Conservation (phyloP, 306 rosid species). For the Cicer chorassanicum region DNA sequence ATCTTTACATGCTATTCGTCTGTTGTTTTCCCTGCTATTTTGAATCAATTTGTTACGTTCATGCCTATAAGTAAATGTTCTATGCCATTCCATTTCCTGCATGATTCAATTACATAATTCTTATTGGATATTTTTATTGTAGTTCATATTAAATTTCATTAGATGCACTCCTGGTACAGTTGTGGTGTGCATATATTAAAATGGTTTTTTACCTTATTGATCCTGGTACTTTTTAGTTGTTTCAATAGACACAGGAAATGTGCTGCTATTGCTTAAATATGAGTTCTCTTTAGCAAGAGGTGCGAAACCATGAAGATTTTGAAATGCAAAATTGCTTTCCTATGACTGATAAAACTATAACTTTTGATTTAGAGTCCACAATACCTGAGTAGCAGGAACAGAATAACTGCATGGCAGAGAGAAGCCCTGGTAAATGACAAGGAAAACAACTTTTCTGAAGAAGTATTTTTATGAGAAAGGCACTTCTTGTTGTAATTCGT, state of each 20-base stretch:
- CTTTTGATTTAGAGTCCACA: constrained; percentile 29
- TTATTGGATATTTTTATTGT: not conserved
- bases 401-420: constrained; percentile 38
- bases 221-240: not conserved
- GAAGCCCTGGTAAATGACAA: constrained; percentile 37
- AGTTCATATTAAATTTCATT: constrained; percentile 11
- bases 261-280: constrained; percentile 2
- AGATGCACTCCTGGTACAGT: constrained; percentile 6
- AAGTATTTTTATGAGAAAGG: constrained; percentile 25
- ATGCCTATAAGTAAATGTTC: not conserved
- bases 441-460: constrained; percentile 17
- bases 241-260: not conserved
- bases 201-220: not conserved
- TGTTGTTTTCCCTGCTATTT: constrained; percentile 29
- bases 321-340: not conserved
- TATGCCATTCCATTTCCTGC: constrained; percentile 5
- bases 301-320: not conserved
- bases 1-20: constrained; percentile 1
- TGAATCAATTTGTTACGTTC: not conserved
- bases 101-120: not conserved
- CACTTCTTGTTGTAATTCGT: not conserved
- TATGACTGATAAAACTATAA: constrained; percentile 2
- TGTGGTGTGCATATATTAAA: not conserved
- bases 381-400: constrained; percentile 3
- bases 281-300: not conserved